Percentiles rank a stretch among this genome's conserved stretches.
These are phyloP conservation scores for Exophiala xenobiotica DNA, from an alignment of 2,329 filamentous ascomycete genomes.

Conservation along the genomic window DNA sequence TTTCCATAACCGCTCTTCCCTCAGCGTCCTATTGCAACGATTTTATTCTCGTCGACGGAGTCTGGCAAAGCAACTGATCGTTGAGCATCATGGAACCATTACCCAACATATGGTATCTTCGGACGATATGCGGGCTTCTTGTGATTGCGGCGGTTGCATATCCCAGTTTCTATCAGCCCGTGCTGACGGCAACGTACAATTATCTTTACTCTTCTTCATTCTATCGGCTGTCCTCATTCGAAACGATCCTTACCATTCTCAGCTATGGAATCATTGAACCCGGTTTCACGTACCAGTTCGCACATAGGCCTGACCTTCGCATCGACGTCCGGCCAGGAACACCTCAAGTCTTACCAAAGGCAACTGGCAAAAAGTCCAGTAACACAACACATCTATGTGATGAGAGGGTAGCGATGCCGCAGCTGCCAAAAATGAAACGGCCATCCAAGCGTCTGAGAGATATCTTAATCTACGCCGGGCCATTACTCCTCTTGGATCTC, in stretches of 20 bases:
- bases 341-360: not conserved
- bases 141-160: not conserved
- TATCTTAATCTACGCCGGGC: slow-evolving; percentile 27
- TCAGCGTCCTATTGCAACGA: not conserved
- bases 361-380: not conserved
- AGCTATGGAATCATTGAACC: not conserved
- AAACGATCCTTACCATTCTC: not conserved
- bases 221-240: not conserved
- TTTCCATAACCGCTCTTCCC: not conserved
- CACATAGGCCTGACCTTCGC: not conserved
- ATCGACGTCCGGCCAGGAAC: not conserved
- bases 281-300: not conserved
- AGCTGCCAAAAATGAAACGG: slow-evolving; percentile 27
- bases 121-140: not conserved
- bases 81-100: not conserved
- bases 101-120: not conserved
- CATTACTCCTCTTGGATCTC: slow-evolving; percentile 32
- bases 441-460: slow-evolving; percentile 28
- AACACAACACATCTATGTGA: not conserved
- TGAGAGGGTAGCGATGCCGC: not conserved
- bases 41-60: not conserved
- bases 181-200: not conserved
- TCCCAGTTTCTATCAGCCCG: not conserved
- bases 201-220: not conserved
- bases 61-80: not conserved